Conservation (phyloP, 768 basidiomycete genomes). For the Mycena belliarum region DNA sequence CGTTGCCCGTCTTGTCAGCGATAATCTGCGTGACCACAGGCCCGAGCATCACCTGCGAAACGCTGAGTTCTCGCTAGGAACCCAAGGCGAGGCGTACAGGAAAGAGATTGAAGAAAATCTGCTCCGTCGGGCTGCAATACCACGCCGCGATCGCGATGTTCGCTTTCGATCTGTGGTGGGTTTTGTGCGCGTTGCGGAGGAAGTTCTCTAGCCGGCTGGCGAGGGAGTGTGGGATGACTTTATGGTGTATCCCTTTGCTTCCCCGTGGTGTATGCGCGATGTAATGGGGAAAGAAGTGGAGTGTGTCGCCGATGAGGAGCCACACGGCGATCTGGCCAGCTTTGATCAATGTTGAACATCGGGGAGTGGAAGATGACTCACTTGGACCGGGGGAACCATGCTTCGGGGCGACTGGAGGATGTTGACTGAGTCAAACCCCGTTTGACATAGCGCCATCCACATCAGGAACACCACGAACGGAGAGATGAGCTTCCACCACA, state of each 20-base stretch:
- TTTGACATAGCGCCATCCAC: conserved; percentile 11
- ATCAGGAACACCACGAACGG: background rate
- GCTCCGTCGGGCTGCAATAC: conserved; percentile 10
- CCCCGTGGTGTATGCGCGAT: conserved; percentile 9
- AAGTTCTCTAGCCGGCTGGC: background rate
- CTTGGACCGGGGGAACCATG: conserved; percentile 8
- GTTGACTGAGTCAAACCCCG: conserved; percentile 10
- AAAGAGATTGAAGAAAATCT: conserved; percentile 9
- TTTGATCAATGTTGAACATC: background rate
- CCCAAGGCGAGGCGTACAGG: background rate
- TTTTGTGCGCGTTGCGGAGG: conserved; percentile 11
- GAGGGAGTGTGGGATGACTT: conserved; percentile 2
- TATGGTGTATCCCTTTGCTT: conserved; percentile 11
- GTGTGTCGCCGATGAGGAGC: conserved; percentile 8
- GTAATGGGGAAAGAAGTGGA: conserved; percentile 10
- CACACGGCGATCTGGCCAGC: background rate
- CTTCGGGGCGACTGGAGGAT: background rate
- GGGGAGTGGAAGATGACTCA: background rate
- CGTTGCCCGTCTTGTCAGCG: conserved; percentile 2
- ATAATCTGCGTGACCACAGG: conserved; percentile 8
- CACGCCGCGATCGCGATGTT: conserved; percentile 14
- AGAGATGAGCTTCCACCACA: background rate
- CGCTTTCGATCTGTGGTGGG: conserved; percentile 7
- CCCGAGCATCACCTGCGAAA: background rate
- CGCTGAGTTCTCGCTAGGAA: background rate